A percentile compares a stretch with the other conserved stretches of the same genome.
Evolutionary conservation across 495 filamentous ascomycete species (phyloP).

Genomic region (Xylaria palmicola): DNA sequence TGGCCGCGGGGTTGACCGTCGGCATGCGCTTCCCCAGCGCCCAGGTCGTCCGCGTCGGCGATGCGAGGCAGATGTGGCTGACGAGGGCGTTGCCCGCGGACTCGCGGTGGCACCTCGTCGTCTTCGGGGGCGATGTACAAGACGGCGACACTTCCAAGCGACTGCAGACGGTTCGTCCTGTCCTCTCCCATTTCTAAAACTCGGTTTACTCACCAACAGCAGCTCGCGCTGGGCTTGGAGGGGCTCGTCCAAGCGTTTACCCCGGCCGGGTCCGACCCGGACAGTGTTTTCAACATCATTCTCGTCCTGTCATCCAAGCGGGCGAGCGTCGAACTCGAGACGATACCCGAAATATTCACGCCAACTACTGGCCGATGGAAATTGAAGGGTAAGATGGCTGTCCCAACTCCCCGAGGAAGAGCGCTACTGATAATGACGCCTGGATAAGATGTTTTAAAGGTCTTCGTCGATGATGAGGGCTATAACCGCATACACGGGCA

Average conservation of each 20-base stretch:
- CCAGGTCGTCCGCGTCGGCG: slow-evolving; percentile 55
- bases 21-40: slow-evolving; percentile 60
- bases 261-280: slow-evolving; percentile 41
- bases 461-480: slow-evolving; percentile 66
- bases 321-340: slow-evolving; percentile 54
- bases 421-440: background rate
- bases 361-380: slow-evolving; percentile 59
- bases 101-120: slow-evolving; percentile 59
- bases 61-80: slow-evolving; percentile 57
- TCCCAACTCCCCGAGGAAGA: background rate
- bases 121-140: slow-evolving; percentile 56
- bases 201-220: background rate
- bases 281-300: slow-evolving; percentile 61
- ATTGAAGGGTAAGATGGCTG: slow-evolving; percentile 49
- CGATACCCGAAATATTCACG: slow-evolving; percentile 59
- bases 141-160: slow-evolving; percentile 27
- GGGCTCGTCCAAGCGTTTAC: slow-evolving; percentile 48
- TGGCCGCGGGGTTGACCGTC: slow-evolving; percentile 45
- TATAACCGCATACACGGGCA: slow-evolving; percentile 66
- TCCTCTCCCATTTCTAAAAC: background rate
- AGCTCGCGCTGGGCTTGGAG: slow-evolving; percentile 32
- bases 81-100: slow-evolving; percentile 51
- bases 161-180: slow-evolving; percentile 45
- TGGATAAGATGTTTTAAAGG: slow-evolving; percentile 56
- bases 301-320: slow-evolving; percentile 55